These are phyloP conservation scores for Apiospora rasikravindrae DNA, from an alignment of 2,329 filamentous ascomycete species.

Conservation along the genomic window DNA sequence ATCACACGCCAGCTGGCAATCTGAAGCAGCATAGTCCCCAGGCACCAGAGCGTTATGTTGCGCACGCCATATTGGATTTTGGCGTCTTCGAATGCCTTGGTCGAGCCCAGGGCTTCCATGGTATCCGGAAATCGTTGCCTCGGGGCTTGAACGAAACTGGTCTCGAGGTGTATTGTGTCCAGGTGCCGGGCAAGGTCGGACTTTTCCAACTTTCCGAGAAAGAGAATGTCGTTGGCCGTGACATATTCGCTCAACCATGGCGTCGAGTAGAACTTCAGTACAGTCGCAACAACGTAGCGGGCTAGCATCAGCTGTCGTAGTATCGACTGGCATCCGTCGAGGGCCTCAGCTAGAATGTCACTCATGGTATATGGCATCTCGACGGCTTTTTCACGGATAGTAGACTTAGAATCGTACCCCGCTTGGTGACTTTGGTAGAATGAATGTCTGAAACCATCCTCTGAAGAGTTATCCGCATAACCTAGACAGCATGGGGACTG, in stretches of 20 bases:
- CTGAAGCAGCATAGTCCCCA: constrained; percentile 24
- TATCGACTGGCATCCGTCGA: neutral
- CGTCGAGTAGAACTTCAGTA: neutral
- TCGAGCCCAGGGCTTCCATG: neutral
- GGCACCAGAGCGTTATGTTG: constrained; percentile 25
- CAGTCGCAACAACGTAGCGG: neutral
- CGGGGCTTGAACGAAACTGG: neutral
- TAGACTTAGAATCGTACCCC: neutral
- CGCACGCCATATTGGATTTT: constrained; percentile 26
- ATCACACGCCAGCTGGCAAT: constrained; percentile 24
- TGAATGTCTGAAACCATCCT: neutral
- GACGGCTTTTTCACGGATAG: neutral
- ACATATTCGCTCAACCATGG: neutral
- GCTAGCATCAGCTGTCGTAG: neutral
- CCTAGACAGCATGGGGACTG: neutral
- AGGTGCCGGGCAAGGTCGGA: neutral
- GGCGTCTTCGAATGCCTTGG: constrained; percentile 20
- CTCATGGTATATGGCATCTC: neutral
- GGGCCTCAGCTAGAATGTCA: neutral
- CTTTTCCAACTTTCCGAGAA: neutral
- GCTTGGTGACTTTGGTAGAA: neutral
- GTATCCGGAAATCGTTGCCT: neutral
- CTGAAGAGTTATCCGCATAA: neutral
- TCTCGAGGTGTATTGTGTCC: neutral
- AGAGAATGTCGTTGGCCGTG: neutral